These are phyloP conservation scores for Nitzschia sp. DNA, from an alignment of 108 stramenopile species.

Conservation along the genomic window DNA sequence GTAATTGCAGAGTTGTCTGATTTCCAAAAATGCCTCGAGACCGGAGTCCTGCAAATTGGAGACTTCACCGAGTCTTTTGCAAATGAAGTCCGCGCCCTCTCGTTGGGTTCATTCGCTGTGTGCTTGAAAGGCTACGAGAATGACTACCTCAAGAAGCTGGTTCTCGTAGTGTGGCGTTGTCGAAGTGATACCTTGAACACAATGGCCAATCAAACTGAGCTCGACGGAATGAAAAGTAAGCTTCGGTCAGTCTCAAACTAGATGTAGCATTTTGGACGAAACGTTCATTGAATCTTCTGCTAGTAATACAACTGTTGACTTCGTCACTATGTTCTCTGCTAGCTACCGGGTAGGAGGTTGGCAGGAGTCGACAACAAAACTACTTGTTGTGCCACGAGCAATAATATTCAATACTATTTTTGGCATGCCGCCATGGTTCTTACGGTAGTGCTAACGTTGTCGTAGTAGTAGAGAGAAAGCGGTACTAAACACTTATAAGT, in stretches of 20 bases:
- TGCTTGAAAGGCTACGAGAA: slow-evolving; percentile 70
- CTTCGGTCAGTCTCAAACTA: slow-evolving; percentile 22
- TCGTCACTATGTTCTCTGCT: too few relatives aligned
- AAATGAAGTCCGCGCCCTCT: slow-evolving; percentile 34
- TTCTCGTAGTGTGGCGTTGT: slow-evolving; percentile 76
- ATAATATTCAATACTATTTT: too few relatives aligned
- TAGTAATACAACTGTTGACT: too few relatives aligned
- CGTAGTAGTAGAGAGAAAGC: too few relatives aligned
- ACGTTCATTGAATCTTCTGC: too few relatives aligned
- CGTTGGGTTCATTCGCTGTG: slow-evolving; percentile 77
- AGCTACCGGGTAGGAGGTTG: too few relatives aligned
- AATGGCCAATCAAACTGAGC: slow-evolving; percentile 76
- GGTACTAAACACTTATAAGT: too few relatives aligned
- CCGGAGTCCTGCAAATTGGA: slow-evolving; percentile 28
- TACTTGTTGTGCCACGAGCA: too few relatives aligned
- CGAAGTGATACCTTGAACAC: slow-evolving; percentile 58
- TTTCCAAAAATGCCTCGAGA: slow-evolving; percentile 61
- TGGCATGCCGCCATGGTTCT: too few relatives aligned
- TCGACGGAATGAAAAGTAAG: slow-evolving; percentile 71
- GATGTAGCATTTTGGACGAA: background rate
- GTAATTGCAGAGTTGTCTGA: slow-evolving; percentile 57
- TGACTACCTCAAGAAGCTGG: slow-evolving; percentile 68
- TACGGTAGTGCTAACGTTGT: too few relatives aligned
- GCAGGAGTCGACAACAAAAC: too few relatives aligned
- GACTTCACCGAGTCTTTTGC: slow-evolving; percentile 57